Evolutionary conservation across 202 grass and related monocot species (phyloP).

Genomic region (Brachypodium distachyon): DNA sequence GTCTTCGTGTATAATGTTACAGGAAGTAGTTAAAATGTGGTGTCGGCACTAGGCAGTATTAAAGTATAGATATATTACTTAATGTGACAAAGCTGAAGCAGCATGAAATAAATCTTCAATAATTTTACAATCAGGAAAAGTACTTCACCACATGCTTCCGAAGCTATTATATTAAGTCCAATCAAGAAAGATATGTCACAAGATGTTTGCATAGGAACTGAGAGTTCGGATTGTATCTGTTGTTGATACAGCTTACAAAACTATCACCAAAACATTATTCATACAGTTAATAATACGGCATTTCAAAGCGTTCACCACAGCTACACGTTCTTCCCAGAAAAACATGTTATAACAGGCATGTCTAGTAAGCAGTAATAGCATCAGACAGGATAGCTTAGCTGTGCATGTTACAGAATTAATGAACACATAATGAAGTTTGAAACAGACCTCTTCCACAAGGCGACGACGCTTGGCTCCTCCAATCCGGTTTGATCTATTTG

Average conservation of each 20-base stretch:
- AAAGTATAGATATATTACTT: not conserved
- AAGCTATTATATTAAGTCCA: not conserved
- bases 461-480: conserved; percentile 64
- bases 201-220: conserved; percentile 5
- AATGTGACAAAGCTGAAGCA: not conserved
- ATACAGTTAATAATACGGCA: conserved; percentile 9
- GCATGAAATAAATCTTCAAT: not conserved
- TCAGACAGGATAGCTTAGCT: not conserved
- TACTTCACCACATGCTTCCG: no score
- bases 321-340: not conserved
- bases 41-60: not conserved
- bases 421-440: not conserved
- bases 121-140: not conserved
- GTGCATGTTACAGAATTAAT: conserved; percentile 8
- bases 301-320: not conserved
- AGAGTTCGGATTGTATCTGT: not conserved
- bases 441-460: conserved; percentile 85
- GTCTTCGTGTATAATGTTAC: not conserved
- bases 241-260: not conserved
- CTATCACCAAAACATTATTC: not conserved
- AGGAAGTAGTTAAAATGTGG: not conserved
- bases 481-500: conserved; percentile 76
- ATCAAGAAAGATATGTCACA: conserved; percentile 9
- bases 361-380: not conserved
- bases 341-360: not conserved